Base-by-base conservation (phyloP, 2,329 filamentous ascomycete genomes). In the Aspergillus sp. region DNA sequence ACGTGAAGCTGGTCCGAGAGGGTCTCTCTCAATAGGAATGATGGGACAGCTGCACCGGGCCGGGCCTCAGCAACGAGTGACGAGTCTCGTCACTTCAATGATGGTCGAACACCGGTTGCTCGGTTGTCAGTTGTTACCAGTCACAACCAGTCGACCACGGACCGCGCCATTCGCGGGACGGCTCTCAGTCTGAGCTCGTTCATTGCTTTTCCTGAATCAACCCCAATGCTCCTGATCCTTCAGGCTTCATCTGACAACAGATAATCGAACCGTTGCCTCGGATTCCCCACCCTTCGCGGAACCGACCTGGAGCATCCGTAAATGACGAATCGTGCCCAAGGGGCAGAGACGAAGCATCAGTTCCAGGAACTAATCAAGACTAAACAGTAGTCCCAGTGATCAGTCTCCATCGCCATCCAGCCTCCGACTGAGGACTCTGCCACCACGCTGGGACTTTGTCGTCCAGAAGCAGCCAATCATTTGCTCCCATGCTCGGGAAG, bases 201-300 rank as follows among this genome's bases (percentile, higher is more conserved):
- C 24, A 17, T 45, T 56, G 42, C 38, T 34, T 52, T 47, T 49
- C 50, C 41, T 30, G 26, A 30, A 30, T 30, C 39, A 45, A 17
- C 48, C 49, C 41, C 36, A 30, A 9, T 30, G 22, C 38, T 15
- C 17, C 15, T 41, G 17, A 41, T 55, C 47, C 39, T 39, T n/a
- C n/a, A n/a, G n/a, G n/a, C n/a, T n/a, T 30, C 24, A 24, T 50
- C 48, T 42, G 54, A 55, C 51, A 56, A 62, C 62, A 54, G 60
- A 59, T 48, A 56, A 62, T 64, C 56, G 60, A 59, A 61, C 62
- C 62, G 53, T 53, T 49, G 52, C 22, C 48, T 57, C 55, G 60
- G 62, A 61, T 56, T 59, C 38, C 54, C 48, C 55, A 45, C 43
- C 24, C 43, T 24, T 24, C 60, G 59, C 34, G 34, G 34, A n/a